Evolutionary conservation across 768 basidiomycete species (phyloP).

Genomic region (Kwoniella mangroviensis): DNA sequence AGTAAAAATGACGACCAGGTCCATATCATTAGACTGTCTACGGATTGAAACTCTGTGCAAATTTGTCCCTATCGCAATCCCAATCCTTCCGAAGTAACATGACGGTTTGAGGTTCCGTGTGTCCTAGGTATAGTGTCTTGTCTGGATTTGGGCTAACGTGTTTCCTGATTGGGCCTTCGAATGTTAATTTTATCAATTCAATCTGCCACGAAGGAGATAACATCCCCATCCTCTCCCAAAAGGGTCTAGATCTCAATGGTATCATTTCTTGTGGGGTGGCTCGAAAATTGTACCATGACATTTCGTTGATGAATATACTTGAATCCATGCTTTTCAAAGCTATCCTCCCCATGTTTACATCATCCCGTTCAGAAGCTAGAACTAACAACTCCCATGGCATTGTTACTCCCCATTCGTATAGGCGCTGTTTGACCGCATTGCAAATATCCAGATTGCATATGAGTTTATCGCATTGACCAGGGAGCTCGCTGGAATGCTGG

Average conservation of each 20-base stretch:
- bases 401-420: background rate
- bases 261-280: background rate
- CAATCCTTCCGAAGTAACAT: too few relatives aligned
- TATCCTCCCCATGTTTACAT: background rate
- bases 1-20: too few relatives aligned
- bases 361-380: background rate
- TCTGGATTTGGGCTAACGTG: background rate
- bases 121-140: too few relatives aligned
- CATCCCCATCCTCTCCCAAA: background rate
- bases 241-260: too few relatives aligned
- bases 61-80: too few relatives aligned
- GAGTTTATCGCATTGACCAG: background rate
- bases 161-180: background rate
- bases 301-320: background rate
- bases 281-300: too few relatives aligned
- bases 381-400: constrained; percentile 2
- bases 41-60: too few relatives aligned
- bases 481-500: background rate
- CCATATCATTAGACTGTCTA: too few relatives aligned
- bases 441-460: background rate
- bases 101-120: too few relatives aligned
- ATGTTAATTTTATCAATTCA: background rate
- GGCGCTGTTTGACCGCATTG: background rate
- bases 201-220: constrained; percentile 4
- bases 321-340: background rate